Conservation (phyloP, 345 rosid genomes). For the Lepidium aucheri region DNA sequence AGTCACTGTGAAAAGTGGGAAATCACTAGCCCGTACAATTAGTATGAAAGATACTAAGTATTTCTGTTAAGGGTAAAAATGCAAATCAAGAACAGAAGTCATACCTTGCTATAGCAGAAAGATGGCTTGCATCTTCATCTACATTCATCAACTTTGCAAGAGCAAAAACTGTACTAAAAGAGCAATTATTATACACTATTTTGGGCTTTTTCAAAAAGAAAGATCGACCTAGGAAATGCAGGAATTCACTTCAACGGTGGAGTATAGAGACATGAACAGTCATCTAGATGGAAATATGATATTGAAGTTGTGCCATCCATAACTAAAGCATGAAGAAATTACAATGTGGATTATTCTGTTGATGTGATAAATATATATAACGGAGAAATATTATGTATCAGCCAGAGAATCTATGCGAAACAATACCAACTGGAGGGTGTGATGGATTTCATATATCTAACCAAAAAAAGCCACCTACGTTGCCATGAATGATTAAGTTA, state of each 20-base stretch:
- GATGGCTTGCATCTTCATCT: conserved; percentile 69
- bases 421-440: neutral
- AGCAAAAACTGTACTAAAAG: conserved; percentile 47
- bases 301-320: neutral
- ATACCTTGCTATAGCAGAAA: conserved; percentile 94
- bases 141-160: conserved; percentile 93
- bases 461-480: neutral
- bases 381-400: neutral
- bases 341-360: neutral
- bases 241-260: neutral
- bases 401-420: neutral
- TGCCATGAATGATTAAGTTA: neutral
- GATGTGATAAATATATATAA: neutral
- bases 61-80: neutral
- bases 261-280: neutral
- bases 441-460: neutral
- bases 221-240: neutral
- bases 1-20: neutral
- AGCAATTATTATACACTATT: neutral
- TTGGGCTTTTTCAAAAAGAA: neutral
- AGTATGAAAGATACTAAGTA: neutral
- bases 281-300: neutral
- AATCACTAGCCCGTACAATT: neutral
- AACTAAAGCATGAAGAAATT: neutral
- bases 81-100: neutral